Conservation (phyloP, 2,329 filamentous ascomycete genomes). For the Fusarium sp. region DNA sequence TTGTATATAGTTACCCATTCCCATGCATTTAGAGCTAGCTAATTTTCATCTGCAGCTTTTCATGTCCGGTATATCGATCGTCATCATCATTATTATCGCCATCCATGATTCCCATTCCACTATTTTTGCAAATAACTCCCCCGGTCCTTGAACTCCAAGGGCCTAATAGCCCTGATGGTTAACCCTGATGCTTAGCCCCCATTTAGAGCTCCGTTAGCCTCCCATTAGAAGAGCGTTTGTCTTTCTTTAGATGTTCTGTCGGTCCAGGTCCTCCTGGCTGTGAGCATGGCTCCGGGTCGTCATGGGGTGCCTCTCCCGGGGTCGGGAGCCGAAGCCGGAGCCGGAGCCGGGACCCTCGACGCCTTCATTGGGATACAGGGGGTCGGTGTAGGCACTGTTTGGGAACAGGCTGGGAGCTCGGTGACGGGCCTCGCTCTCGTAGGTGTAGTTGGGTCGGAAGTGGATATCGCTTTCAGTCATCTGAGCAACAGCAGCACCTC, state of each 20-base stretch:
- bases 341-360: background rate
- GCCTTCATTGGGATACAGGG: background rate
- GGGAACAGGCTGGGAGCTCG: background rate
- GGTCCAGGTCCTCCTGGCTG: background rate
- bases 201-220: background rate
- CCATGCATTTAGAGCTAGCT: constrained; percentile 10
- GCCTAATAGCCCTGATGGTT: background rate
- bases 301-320: background rate
- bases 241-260: background rate
- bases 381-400: background rate
- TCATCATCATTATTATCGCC: background rate
- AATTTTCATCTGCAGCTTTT: background rate
- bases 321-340: background rate
- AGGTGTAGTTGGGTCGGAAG: background rate
- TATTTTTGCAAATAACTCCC: background rate
- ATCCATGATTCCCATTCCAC: background rate
- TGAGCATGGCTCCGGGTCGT: constrained; percentile 17
- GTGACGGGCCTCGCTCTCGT: background rate
- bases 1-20: background rate
- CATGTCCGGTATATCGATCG: background rate
- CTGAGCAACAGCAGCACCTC: background rate
- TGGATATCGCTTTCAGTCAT: background rate
- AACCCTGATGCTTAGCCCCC: background rate
- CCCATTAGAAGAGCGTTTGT: background rate
- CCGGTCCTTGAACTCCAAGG: background rate